Evolutionary conservation across 345 rosid species (phyloP), one percentile per base, ranked within the genome.

Genomic region (Salix caprea): DNA sequence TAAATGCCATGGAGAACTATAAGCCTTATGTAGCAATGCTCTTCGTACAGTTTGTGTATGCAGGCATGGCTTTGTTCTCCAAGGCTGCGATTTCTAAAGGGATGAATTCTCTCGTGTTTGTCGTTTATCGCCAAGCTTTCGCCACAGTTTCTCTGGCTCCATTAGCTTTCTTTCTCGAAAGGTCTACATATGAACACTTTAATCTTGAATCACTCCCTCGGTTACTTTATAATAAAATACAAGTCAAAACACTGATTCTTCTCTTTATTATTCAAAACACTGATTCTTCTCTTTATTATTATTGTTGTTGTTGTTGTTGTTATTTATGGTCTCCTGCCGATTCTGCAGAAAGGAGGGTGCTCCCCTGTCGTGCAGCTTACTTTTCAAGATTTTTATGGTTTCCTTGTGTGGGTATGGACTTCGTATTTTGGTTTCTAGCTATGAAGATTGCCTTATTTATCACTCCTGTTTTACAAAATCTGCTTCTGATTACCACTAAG

Each of bases 31-130:
- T 90, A n/a, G 91, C 88, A 67, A 83, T 94, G 93, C 67, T 91
- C 32, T 80, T 87, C 12, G 79, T 91, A 8, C 94, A 94, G 58
- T 83, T 82, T 71, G 62, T 86, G 1, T 94, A 89, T 74, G 92
- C 98, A 79, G 96, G 94, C 74, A 88, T 92, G 96, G 90, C 94
- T 73, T 73, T 94, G 73, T 84, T 94, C 81, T 89, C 98, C 23
- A 94, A 92, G 77, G 89, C 88, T 4, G 91, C 97, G 5, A 87
- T 92, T 39, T 73, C 91, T 69, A 76, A 81, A 26, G 98, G 98
- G 78, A 91, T 90, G 91, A 92, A 84, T 85, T 89, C 92, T 86
- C 88, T 60, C 62, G 93, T 88, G 52, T 93, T 95, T 21, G 96
- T 93, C 10, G 87, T 90, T 56, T 93, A 89, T 75, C 90, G 98